Evolutionary conservation across 495 filamentous ascomycete genomes (phyloP), one percentile per base, ranked within the genome.

Genomic region (Trichoderma virens): DNA sequence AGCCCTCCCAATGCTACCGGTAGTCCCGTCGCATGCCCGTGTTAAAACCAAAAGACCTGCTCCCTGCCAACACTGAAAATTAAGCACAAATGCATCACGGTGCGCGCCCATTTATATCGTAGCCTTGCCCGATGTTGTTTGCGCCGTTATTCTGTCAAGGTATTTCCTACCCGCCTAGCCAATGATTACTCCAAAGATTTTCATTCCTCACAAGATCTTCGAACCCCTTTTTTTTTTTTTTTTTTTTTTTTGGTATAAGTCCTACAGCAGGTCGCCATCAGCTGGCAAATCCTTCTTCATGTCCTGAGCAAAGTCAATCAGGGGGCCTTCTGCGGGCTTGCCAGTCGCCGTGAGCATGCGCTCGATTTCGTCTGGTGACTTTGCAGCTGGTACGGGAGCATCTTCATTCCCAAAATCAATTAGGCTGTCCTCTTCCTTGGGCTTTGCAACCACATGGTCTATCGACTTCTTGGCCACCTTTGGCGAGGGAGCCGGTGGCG

Each of bases 261-360:
- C 34, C 11, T 18, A 43, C 39, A 47, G 43, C 43, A 47, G n/a
- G 51, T 39, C 59, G 31, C 34, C 23, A 16, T 45, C 60, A 2
- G 63, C 20, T 5, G 80, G 81, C 32, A 83, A 65, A 34, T 69
- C 62, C 43, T 75, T 76, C 68, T 77, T 75, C 71, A 84, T n/a
- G 61, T 84, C 80, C 5, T 74, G 66, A 32, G 81, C 74, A 62
- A 85, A 85, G 67, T 83, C 74, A 30, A 82, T 75, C 54, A 85
- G 67, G 0, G 81, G 75, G 0, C 74, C 73, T 23, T 72, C 68
- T 0, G 69, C 67, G 41, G 68, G 65, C 31, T 66, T 69, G 16
- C 80, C 77, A 7, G 81, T 84, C 5, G 75, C 60, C 25, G 69
- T 65, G 16, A 82, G 71, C 65, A 79, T 68, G 8, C 65, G 35